Conservation (phyloP, 1,284 basidiomycete species). For the Cutaneotrichosporon sp. region DNA sequence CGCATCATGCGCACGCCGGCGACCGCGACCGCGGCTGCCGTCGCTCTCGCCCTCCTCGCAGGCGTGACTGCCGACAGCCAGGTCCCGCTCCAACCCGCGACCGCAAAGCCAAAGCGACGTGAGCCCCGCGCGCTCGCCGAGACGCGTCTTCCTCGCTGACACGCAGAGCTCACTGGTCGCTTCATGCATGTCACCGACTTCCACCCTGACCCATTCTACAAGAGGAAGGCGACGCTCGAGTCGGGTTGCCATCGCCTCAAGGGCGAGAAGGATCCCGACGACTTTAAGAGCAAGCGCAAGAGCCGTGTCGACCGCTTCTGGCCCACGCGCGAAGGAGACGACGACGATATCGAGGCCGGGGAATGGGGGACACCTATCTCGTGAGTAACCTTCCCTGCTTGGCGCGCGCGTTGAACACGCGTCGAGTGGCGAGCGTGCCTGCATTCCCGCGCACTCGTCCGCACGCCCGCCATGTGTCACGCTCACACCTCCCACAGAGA, state of each 20-base stretch:
- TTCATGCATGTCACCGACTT: conserved; percentile 55
- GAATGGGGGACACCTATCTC: conserved; percentile 2
- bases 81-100: conserved; percentile 1
- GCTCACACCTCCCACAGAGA: conserved; percentile 58
- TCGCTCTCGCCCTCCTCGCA: conserved; percentile 5
- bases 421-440: neutral
- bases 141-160: neutral
- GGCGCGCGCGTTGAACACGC: neutral
- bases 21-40: neutral
- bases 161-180: conserved; percentile 46
- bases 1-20: conserved; percentile 4
- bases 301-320: conserved; percentile 20
- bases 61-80: conserved; percentile 8
- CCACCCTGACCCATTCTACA: conserved; percentile 54
- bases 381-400: conserved; percentile 3
- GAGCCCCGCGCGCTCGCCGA: conserved; percentile 4
- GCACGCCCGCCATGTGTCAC: neutral
- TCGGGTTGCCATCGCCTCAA: conserved; percentile 45
- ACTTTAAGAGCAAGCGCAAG: conserved; percentile 25
- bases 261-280: conserved; percentile 28
- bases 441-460: neutral
- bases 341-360: conserved; percentile 14
- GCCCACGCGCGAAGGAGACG: conserved; percentile 16
- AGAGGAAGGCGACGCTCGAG: conserved; percentile 43
- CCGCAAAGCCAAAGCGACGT: conserved; percentile 15